Evolutionary conservation across 495 filamentous ascomycete species (phyloP), one percentile per base, ranked within the genome.

Genomic region (Xylaria palmicola): DNA sequence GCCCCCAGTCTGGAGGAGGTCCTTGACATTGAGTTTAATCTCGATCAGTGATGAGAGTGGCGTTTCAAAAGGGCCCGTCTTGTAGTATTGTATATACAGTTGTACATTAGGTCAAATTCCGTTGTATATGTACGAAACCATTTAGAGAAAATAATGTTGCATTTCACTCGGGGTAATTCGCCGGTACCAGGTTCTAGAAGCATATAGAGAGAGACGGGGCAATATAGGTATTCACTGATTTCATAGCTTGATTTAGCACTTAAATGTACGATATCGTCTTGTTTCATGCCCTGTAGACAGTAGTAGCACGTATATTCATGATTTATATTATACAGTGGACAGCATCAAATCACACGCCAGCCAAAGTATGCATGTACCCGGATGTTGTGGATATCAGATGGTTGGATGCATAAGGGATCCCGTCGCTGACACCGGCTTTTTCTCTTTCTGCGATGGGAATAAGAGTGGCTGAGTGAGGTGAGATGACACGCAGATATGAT

Each of bases 21-120:
- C 1, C 2, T 55, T 7, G 24, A 30, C 22, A 9, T 55, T 10
- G 52, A 41, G 12, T 24, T 3, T 53, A 9, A 17, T 29, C 15
- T 15, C 19, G 8, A 51, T 26, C 48, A 13, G 47, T 20, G 27
- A 12, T 4, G 8, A 15, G 15, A 2, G 22, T 27, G 1, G 4
- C 6, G 24, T 8, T 15, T 15, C 19, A 27, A 7, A 5, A 6
- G 24, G 13, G 10, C 22, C 58, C 45, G 62, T n/a, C 17, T 44
- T 62, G 56, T 51, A 43, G n/a, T n/a, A n/a, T n/a, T 65, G 63
- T 63, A 65, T 45, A 62, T 29, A 59, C 20, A 50, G n/a, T 51
- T 66, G 61, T 63, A 65, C 63, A 66, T 61, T 20, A 37, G n/a
- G n/a, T n/a, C n/a, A n/a, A n/a, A 47, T 51, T 15, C 26, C 26